Conservation (phyloP, 2,329 filamentous ascomycete species). For the Aaosphaeria pasadenensis region DNA sequence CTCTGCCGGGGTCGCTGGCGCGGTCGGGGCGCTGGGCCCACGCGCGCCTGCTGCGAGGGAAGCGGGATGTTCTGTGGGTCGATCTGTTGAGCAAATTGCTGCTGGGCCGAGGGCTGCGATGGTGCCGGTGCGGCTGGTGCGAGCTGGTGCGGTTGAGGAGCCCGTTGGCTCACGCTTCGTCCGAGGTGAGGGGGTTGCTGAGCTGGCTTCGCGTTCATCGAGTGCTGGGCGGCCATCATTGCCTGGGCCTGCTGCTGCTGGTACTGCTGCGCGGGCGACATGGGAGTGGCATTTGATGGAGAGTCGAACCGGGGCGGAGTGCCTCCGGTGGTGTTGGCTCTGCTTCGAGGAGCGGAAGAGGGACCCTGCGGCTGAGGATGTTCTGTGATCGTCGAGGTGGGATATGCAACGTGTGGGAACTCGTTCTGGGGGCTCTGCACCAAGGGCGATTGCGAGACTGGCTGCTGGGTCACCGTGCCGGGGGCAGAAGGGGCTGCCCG, state of each 20-base stretch:
- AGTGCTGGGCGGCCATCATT: constrained; percentile 69
- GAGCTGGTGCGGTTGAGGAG: constrained; percentile 31
- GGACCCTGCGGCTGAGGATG: constrained; percentile 29
- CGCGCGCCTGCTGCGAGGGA: constrained; percentile 47
- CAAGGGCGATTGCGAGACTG: constrained; percentile 8
- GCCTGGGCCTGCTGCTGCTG: constrained; percentile 79
- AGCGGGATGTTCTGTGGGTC: constrained; percentile 43
- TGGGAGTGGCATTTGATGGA: constrained; percentile 35
- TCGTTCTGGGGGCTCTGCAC: constrained; percentile 35
- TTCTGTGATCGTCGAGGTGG: constrained; percentile 40
- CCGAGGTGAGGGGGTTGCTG: constrained; percentile 57
- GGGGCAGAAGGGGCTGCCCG: constrained; percentile 57
- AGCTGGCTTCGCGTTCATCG: constrained; percentile 49
- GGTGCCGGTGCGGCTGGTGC: constrained; percentile 42
- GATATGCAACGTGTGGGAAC: constrained; percentile 42
- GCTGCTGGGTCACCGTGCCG: constrained; percentile 40
- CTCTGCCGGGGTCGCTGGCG: constrained; percentile 78
- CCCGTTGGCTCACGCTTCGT: constrained; percentile 69
- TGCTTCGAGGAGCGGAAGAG: constrained; percentile 38
- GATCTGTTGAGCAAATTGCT: constrained; percentile 40
- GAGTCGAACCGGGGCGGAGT: constrained; percentile 44
- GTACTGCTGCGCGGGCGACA: constrained; percentile 61
- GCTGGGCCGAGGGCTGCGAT: constrained; percentile 49
- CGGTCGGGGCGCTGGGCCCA: constrained; percentile 62
- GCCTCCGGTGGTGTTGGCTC: constrained; percentile 43